These are phyloP conservation scores for Alnus rubra DNA, from an alignment of 306 rosid genomes.

Conservation along the genomic window DNA sequence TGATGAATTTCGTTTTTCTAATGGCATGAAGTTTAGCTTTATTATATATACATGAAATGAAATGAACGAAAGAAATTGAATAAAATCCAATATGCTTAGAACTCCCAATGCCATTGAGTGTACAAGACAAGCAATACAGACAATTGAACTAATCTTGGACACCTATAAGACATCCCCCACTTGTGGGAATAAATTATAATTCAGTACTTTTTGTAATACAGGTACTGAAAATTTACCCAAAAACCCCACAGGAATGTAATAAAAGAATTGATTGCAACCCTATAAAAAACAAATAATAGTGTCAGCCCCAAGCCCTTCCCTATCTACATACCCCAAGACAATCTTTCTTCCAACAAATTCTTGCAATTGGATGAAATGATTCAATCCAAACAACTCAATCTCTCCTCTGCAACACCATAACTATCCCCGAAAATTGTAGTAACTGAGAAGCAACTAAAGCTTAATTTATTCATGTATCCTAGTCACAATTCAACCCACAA, in stretches of 20 bases:
- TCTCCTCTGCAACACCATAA: conserved; percentile 35
- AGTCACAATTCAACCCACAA: conserved; percentile 87
- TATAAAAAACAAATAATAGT: conserved; percentile 64
- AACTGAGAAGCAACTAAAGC: conserved; percentile 30
- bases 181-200: conserved; percentile 12
- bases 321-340: conserved; percentile 68
- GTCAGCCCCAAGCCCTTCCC: conserved; percentile 43
- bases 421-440: conserved; percentile 7
- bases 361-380: conserved; percentile 29
- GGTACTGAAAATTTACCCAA: conserved; percentile 40
- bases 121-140: background rate
- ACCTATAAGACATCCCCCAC: background rate
- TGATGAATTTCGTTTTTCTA: too few species aligned
- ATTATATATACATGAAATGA: background rate
- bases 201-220: conserved; percentile 32
- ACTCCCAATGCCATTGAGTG: background rate
- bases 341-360: conserved; percentile 41
- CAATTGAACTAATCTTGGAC: conserved; percentile 3
- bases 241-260: conserved; percentile 53
- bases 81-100: background rate
- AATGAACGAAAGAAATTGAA: background rate
- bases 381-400: conserved; percentile 14
- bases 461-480: conserved; percentile 35
- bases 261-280: conserved; percentile 63
- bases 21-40: background rate